These are phyloP conservation scores for Tubosaeta sp. DNA, from an alignment of 768 basidiomycete genomes.

Conservation along the genomic window DNA sequence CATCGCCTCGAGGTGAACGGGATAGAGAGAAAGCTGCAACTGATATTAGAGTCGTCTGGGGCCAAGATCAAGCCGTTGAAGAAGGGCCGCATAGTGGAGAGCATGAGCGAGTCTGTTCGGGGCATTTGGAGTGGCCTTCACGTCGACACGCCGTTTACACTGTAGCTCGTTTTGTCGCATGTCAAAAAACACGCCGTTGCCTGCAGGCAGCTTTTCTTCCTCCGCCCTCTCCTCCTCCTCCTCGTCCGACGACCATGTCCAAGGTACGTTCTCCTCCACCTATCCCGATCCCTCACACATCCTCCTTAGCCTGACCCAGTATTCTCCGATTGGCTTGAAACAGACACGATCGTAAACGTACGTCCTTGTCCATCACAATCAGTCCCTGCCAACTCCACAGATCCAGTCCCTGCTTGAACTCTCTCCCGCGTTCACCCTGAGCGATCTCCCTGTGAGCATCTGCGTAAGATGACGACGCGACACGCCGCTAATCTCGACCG, in stretches of 20 bases:
- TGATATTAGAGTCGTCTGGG: constrained; percentile 84
- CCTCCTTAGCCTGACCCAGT: constrained; percentile 7
- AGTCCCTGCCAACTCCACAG: background rate
- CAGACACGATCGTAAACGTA: constrained; percentile 28
- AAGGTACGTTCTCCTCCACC: constrained; percentile 3
- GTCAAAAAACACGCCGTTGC: constrained; percentile 32
- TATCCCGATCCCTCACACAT: background rate
- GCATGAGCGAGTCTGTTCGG: constrained; percentile 72
- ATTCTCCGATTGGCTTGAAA: constrained; percentile 20
- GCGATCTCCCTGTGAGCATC: constrained; percentile 28
- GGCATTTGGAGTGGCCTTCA: constrained; percentile 92
- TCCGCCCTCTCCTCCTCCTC: background rate
- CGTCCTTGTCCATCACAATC: constrained; percentile 1
- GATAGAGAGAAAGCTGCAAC: constrained; percentile 73
- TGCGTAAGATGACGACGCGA: constrained; percentile 13
- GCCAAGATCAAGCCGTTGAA: constrained; percentile 81
- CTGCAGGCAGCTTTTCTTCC: constrained; percentile 21
- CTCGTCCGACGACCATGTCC: constrained; percentile 5
- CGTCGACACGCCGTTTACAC: constrained; percentile 62
- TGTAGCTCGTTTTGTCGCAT: constrained; percentile 23
- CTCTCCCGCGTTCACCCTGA: constrained; percentile 20
- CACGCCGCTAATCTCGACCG: constrained; percentile 18
- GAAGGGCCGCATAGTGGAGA: constrained; percentile 61
- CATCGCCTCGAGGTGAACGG: constrained; percentile 70
- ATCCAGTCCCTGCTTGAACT: constrained; percentile 18